A percentile compares a stretch with the other conserved stretches of the same genome.
phyloP scores from a whole-genome alignment of 2,329 filamentous ascomycete genomes.

The Aschersonia sp. region DNA sequence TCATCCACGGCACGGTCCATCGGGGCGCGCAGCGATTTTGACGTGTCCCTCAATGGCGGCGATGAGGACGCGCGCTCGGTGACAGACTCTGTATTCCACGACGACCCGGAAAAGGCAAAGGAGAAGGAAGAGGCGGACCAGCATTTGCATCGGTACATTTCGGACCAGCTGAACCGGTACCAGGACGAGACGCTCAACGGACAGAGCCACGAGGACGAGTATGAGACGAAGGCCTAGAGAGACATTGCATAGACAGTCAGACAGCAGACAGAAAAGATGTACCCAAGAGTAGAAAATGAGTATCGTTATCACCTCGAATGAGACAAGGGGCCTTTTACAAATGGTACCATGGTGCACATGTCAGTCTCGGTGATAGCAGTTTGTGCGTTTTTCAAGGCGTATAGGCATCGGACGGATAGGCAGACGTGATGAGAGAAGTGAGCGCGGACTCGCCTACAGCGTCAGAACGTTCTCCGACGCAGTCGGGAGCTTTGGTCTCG shows the following conservation, averaged over 20 bases:
- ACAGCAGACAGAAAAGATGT: background rate
- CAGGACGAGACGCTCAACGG: slow-evolving; percentile 17
- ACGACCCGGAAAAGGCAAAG: slow-evolving; percentile 27
- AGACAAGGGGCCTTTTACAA: too few species aligned
- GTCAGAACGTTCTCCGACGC: too few species aligned
- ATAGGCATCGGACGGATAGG: too few species aligned
- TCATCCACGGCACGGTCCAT: slow-evolving; percentile 77
- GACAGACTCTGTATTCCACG: slow-evolving; percentile 16
- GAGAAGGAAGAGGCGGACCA: slow-evolving; percentile 43
- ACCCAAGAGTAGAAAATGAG: background rate
- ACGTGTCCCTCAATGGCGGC: slow-evolving; percentile 30
- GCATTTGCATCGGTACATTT: slow-evolving; percentile 70
- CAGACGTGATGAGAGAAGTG: too few species aligned
- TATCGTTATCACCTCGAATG: too few species aligned
- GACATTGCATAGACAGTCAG: background rate
- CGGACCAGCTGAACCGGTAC: slow-evolving; percentile 63
- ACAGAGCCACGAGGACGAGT: slow-evolving; percentile 26
- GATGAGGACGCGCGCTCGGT: slow-evolving; percentile 22
- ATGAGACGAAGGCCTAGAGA: slow-evolving; percentile 25
- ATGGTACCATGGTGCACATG: too few species aligned
- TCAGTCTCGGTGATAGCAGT: too few species aligned
- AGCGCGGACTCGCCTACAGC: too few species aligned
- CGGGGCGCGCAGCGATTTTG: slow-evolving; percentile 68
- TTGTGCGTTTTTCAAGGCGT: too few species aligned
- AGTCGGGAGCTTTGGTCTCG: too few species aligned